A percentile compares a stretch with the other conserved stretches of the same genome.
These are phyloP conservation scores for Lasiosphaeria miniovina DNA, from an alignment of 495 filamentous ascomycete genomes.

Conservation along the genomic window DNA sequence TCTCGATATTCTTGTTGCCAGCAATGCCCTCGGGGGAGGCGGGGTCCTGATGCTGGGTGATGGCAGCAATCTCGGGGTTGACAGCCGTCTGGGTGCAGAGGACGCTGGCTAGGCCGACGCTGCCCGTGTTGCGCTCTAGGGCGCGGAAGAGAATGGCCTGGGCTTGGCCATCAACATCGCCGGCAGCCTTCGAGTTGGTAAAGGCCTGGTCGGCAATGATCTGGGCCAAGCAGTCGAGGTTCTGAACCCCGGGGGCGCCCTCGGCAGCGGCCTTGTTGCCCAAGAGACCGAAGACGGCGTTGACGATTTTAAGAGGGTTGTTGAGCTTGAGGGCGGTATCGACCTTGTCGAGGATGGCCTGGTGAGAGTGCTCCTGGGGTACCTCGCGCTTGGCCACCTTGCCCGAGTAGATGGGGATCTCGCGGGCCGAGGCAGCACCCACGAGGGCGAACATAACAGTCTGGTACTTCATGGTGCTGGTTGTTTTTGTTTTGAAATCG, in stretches of 20 bases:
- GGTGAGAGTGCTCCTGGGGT: constrained; percentile 63
- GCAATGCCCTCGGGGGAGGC: constrained; percentile 47
- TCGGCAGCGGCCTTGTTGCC: constrained; percentile 57
- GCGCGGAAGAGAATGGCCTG: constrained; percentile 60
- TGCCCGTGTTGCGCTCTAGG: constrained; percentile 61
- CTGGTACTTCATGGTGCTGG: constrained; percentile 45
- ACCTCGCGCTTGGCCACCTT: constrained; percentile 50
- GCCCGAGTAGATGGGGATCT: constrained; percentile 29
- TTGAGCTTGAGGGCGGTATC: constrained; percentile 49
- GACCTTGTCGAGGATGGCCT: constrained; percentile 48
- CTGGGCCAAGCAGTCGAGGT: constrained; percentile 64
- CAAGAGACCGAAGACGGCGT: constrained; percentile 62
- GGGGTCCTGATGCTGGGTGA: constrained; percentile 66
- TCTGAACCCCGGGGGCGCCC: constrained; percentile 55
- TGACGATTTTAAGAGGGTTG: constrained; percentile 58
- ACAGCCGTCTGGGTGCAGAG: constrained; percentile 57
- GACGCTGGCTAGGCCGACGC: constrained; percentile 52
- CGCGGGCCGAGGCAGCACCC: constrained; percentile 32
- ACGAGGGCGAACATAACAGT: constrained; percentile 32
- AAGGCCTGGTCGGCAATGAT: constrained; percentile 67
- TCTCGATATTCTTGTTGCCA: constrained; percentile 54
- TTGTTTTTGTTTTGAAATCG: constrained; percentile 23
- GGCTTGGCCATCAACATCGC: constrained; percentile 53
- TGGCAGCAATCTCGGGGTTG: constrained; percentile 65
- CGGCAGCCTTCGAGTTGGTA: constrained; percentile 63